phyloP scores from a whole-genome alignment of 345 rosid genomes.

The Syzygium oleosum region DNA sequence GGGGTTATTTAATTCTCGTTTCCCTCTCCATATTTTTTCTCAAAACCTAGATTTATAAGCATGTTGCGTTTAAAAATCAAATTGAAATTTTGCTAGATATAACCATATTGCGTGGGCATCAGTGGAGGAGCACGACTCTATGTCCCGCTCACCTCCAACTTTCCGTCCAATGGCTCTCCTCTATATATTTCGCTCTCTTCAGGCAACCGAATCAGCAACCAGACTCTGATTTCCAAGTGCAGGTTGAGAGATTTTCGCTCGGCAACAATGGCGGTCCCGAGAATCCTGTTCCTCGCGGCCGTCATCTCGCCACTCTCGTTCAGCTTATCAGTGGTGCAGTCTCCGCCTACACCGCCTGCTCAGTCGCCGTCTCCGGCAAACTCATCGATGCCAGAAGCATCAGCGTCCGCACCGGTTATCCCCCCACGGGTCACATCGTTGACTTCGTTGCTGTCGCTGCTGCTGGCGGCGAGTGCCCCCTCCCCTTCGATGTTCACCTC shows the following conservation, averaged over 20 bases:
- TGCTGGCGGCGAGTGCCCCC: accelerated
- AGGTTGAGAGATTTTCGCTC: not conserved
- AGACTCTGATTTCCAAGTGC: not conserved
- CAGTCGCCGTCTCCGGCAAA: not conserved
- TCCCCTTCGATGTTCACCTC: not conserved
- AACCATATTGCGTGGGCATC: not conserved
- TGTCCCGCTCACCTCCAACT: not conserved
- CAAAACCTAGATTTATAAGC: not conserved
- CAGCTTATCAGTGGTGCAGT: not conserved
- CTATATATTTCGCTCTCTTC: not conserved
- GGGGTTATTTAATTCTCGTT: not conserved
- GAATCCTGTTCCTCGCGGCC: not conserved
- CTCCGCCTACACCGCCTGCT: not conserved
- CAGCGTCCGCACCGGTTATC: not conserved
- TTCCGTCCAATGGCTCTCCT: not conserved
- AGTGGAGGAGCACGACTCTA: not conserved
- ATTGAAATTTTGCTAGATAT: not conserved
- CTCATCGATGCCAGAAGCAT: not conserved
- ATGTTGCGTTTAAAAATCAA: not conserved
- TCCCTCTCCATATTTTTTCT: not conserved
- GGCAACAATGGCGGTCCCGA: not conserved
- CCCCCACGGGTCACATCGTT: not conserved
- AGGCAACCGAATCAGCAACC: not conserved
- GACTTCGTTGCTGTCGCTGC: not conserved
- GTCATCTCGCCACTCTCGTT: not conserved